Conservation (phyloP, 2,329 filamentous ascomycete species). For the Colletotrichum nymphaeae region DNA sequence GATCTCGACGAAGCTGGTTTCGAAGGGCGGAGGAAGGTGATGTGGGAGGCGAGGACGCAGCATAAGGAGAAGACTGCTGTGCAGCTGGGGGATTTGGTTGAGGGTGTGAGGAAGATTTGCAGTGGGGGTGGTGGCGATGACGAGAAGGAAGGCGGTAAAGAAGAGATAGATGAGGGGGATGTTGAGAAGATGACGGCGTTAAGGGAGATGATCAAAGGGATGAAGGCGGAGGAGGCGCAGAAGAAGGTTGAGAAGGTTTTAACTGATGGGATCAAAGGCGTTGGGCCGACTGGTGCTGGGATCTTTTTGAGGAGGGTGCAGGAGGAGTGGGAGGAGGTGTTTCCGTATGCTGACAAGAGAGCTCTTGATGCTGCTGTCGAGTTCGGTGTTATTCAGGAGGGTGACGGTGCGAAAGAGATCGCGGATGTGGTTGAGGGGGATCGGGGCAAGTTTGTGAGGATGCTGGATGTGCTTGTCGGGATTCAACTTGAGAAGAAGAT, state of each 20-base stretch:
- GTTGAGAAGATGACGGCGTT: background rate
- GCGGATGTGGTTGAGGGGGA: background rate
- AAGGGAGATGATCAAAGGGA: background rate
- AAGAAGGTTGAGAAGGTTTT: background rate
- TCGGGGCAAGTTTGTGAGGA: constrained; percentile 1
- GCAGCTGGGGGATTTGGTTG: constrained; percentile 44
- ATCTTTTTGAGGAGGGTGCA: constrained; percentile 14
- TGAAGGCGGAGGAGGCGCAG: background rate
- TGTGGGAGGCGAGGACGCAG: constrained; percentile 55
- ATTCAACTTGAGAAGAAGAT: constrained; percentile 21
- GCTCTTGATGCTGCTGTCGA: background rate
- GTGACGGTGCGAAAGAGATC: background rate
- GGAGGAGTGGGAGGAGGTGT: constrained; percentile 4
- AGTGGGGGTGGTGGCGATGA: background rate
- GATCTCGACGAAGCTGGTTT: constrained; percentile 47
- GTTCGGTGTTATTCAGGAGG: background rate
- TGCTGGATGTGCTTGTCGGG: constrained; percentile 19
- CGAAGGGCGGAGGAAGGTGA: constrained; percentile 49
- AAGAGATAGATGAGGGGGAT: background rate
- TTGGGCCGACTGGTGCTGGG: constrained; percentile 7
- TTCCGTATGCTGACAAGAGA: constrained; percentile 15
- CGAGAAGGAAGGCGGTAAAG: background rate
- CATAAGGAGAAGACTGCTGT: constrained; percentile 58
- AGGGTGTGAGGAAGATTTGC: background rate
- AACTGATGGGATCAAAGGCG: constrained; percentile 3